Percentiles rank a stretch among this genome's conserved stretches.
Conservation (phyloP, 2,329 filamentous ascomycete species). For the Aspergillus pseudotamarii region DNA sequence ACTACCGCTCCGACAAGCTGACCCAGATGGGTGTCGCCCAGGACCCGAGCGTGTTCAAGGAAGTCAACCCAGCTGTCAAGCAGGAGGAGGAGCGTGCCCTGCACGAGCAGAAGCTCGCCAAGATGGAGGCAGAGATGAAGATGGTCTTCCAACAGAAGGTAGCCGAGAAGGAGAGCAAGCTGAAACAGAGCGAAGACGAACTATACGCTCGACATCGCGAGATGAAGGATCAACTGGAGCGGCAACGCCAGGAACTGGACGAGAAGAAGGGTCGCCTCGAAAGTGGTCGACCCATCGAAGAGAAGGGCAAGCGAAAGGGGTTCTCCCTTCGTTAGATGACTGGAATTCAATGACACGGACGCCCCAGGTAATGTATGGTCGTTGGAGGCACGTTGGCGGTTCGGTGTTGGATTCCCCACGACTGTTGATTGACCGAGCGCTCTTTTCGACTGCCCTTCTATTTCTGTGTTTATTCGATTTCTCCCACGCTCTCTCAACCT, state of each 20-base stretch:
- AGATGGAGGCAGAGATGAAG: constrained; percentile 99
- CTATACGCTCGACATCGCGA: constrained; percentile 96
- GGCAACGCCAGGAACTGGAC: constrained; percentile 91
- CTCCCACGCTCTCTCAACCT: constrained; percentile 33
- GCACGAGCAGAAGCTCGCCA: constrained; percentile 99
- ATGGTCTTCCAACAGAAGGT: constrained; percentile 99
- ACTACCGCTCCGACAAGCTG: constrained; percentile 99
- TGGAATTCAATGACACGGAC: constrained; percentile 20
- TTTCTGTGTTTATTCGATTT: constrained; percentile 30
- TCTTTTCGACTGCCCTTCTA: constrained; percentile 27
- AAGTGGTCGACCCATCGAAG: constrained; percentile 91
- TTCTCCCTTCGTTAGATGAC: constrained; percentile 86
- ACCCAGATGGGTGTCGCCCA: constrained; percentile 97
- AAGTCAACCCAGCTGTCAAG: constrained; percentile 99
- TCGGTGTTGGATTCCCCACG: constrained; percentile 30
- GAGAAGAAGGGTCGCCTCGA: constrained; percentile 98
- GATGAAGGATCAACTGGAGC: constrained; percentile 99
- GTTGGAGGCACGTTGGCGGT: constrained; percentile 24
- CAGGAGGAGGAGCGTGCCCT: constrained; percentile 97
- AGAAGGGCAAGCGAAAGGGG: constrained; percentile 98
- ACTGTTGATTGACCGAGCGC: constrained; percentile 31
- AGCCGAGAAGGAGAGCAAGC: constrained; percentile 97
- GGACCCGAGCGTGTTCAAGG: constrained; percentile 99
- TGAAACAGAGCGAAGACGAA: constrained; percentile 99
- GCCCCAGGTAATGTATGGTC: constrained; percentile 24